Conservation (phyloP, 129 eudicot species). For the Saposhnikovia divaricata region DNA sequence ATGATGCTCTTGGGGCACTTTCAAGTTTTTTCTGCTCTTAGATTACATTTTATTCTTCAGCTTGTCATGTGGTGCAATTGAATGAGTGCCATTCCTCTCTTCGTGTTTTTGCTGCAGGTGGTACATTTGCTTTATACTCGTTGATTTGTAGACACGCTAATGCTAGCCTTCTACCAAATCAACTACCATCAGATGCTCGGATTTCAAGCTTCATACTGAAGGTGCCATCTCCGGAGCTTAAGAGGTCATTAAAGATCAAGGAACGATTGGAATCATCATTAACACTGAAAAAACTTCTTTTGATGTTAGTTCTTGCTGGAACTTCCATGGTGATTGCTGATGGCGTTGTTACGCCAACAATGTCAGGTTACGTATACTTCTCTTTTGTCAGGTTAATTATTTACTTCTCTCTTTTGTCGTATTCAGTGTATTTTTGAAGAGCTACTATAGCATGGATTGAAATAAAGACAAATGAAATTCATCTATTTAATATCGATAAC, state of each 20-base stretch:
- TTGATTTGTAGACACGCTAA: constrained; percentile 94
- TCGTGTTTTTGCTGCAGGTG: constrained; percentile 46
- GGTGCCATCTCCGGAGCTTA: constrained; percentile 96
- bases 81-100: background rate
- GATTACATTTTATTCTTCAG: background rate
- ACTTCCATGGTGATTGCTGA: constrained; percentile 98
- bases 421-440: background rate
- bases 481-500: background rate
- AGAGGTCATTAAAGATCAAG: constrained; percentile 81
- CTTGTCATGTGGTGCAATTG: background rate
- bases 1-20: background rate
- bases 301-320: constrained; percentile 97
- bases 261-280: constrained; percentile 83
- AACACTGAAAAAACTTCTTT: constrained; percentile 63
- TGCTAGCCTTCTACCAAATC: constrained; percentile 95
- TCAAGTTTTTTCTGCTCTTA: background rate
- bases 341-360: constrained; percentile 98
- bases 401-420: constrained; percentile 7
- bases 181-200: constrained; percentile 90
- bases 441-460: background rate
- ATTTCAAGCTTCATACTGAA: constrained; percentile 93
- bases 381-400: background rate
- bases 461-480: background rate
- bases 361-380: constrained; percentile 69
- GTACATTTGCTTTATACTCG: constrained; percentile 92